Percentiles rank a stretch among this genome's conserved stretches.
Conservation (phyloP, 2,329 filamentous ascomycete species). For the Aspergillus sp. region DNA sequence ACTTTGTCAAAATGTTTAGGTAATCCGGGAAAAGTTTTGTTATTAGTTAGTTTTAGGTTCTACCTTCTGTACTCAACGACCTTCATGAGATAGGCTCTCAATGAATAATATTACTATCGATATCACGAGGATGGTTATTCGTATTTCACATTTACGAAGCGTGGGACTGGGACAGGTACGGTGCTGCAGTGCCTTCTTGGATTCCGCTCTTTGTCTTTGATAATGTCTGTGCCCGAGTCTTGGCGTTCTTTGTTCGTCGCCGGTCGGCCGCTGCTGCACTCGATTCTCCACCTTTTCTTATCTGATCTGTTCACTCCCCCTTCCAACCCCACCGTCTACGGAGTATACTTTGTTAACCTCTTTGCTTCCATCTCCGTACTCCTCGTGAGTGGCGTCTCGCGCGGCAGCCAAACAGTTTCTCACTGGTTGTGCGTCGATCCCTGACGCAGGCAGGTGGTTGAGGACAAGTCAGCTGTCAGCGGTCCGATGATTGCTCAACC, state of each 20-base stretch:
- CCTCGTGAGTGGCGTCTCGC: conserved; percentile 4
- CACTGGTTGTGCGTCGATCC: conserved; percentile 11
- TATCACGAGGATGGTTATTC: background rate
- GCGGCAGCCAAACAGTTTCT: background rate
- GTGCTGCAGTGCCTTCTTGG: background rate
- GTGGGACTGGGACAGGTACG: too few relatives aligned
- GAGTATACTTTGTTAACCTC: conserved; percentile 5
- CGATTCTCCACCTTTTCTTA: conserved; percentile 5
- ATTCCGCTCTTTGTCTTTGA: background rate
- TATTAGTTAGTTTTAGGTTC: background rate
- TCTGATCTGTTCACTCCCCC: conserved; percentile 1
- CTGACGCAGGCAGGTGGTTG: conserved; percentile 10
- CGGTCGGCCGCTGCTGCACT: background rate
- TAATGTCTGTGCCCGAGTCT: background rate
- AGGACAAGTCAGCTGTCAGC: conserved; percentile 9
- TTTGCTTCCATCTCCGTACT: background rate
- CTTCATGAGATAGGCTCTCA: conserved; percentile 6
- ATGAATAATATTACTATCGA: conserved; percentile 1
- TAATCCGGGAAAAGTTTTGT: conserved; percentile 3
- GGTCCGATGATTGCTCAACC: conserved; percentile 5
- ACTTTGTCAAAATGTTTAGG: background rate
- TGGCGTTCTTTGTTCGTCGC: background rate
- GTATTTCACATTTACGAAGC: too few relatives aligned
- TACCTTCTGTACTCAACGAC: background rate
- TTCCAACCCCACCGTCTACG: background rate